A percentile compares a stretch with the other conserved stretches of the same genome.
These are phyloP conservation scores for Naganishia vishniacii DNA, from an alignment of 768 basidiomycete species.

Conservation along the genomic window DNA sequence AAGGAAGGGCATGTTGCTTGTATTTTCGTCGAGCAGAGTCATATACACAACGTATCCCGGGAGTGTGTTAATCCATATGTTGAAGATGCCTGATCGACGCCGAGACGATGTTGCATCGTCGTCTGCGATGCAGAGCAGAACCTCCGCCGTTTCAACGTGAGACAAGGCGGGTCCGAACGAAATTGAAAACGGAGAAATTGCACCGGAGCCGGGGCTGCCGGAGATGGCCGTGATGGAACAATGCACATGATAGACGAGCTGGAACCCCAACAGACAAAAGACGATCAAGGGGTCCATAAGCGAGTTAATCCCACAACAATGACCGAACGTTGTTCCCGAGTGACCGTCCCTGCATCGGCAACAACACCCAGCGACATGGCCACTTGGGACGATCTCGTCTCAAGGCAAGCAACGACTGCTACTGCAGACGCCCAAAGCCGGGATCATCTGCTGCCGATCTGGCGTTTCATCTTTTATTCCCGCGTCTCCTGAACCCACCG, in stretches of 20 bases:
- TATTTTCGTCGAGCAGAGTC: too few relatives aligned
- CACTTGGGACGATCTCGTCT: background rate
- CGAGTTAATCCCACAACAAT: background rate
- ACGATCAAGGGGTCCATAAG: background rate
- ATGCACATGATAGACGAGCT: background rate
- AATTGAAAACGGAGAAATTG: background rate
- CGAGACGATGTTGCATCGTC: too few relatives aligned
- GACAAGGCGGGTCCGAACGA: background rate
- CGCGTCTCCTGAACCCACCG: background rate
- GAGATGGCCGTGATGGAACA: background rate
- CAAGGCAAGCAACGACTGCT: too few relatives aligned
- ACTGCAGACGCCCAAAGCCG: too few relatives aligned
- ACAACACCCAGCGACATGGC: background rate
- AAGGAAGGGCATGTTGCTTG: background rate
- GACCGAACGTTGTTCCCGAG: background rate
- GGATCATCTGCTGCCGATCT: background rate
- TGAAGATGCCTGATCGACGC: too few relatives aligned
- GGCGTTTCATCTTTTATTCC: slow-evolving; percentile 15
- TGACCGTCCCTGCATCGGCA: background rate
- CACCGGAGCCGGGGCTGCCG: background rate
- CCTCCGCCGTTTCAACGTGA: background rate
- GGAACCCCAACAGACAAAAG: background rate
- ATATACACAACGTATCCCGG: too few relatives aligned
- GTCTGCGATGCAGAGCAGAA: too few relatives aligned
- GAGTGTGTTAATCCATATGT: too few relatives aligned